These are phyloP conservation scores for Poa annua DNA, from an alignment of 176 grass and related monocot species.

Conservation along the genomic window DNA sequence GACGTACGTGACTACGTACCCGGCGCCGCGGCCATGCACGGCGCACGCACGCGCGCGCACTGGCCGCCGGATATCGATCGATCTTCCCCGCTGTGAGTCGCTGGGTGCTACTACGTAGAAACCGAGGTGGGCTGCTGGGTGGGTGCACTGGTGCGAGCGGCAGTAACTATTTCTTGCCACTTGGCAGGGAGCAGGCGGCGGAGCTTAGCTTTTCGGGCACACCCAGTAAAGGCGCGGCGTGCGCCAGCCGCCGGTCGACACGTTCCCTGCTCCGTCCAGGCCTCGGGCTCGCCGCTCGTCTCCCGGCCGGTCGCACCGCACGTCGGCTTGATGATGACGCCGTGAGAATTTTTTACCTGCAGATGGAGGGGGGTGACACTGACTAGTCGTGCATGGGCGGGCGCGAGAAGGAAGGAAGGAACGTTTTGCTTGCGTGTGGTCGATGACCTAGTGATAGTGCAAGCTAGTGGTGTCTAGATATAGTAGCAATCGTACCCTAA, in stretches of 20 bases:
- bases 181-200: not conserved
- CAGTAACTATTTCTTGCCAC: constrained; percentile 14
- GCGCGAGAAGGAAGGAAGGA: not conserved
- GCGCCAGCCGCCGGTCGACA: constrained; percentile 51
- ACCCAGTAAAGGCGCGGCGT: constrained; percentile 7
- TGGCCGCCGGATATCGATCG: not conserved
- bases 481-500: constrained; percentile 4
- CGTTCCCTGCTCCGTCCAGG: constrained; percentile 6
- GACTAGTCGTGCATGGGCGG: not conserved
- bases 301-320: not conserved
- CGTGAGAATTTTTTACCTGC: not conserved
- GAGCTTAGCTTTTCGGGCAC: constrained; percentile 11
- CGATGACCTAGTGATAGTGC: not conserved
- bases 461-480: constrained; percentile 4
- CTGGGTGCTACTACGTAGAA: no score
- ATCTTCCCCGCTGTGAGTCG: no score
- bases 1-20: not conserved
- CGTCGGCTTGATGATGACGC: not conserved
- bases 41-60: not conserved
- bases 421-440: not conserved
- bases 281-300: constrained; percentile 27
- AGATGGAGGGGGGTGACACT: not conserved
- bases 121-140: constrained; percentile 4
- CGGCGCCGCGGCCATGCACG: not conserved
- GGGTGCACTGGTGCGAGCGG: not conserved